These are phyloP conservation scores for Kuraishia piskuri DNA, from an alignment of 805 yeast genomes.

Conservation along the genomic window DNA sequence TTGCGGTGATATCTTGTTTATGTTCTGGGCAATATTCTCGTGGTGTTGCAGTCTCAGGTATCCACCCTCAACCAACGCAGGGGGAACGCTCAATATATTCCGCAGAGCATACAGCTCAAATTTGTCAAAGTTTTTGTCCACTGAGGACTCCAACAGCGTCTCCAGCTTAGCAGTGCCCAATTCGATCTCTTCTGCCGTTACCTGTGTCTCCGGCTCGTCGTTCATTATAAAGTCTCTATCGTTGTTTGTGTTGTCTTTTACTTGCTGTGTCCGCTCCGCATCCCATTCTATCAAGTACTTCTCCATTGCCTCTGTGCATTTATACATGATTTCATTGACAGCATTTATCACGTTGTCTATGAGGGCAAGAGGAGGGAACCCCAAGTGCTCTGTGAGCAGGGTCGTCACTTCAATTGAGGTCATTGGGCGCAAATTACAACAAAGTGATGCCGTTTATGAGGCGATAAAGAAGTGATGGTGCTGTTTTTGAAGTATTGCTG, in stretches of 20 bases:
- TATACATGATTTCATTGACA: conserved; percentile 75
- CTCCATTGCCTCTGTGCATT: conserved; percentile 75
- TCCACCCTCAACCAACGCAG: conserved; percentile 54
- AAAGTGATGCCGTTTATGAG: not conserved
- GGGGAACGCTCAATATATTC: conserved; percentile 67
- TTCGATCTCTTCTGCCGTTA: conserved; percentile 40
- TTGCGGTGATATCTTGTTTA: not conserved
- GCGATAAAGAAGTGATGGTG: not conserved
- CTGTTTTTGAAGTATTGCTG: not conserved
- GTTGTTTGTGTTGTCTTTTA: not conserved
- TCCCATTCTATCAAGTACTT: conserved; percentile 38
- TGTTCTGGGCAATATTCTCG: conserved; percentile 17
- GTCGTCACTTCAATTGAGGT: conserved; percentile 32
- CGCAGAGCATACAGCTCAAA: conserved; percentile 75
- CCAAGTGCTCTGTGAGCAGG: conserved; percentile 77
- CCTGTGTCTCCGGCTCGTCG: conserved; percentile 1
- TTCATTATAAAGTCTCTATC: conserved; percentile 1
- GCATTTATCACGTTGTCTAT: conserved; percentile 86
- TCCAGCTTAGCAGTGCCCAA: conserved; percentile 79
- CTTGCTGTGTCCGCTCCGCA: conserved; percentile 9
- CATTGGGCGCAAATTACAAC: too few species aligned
- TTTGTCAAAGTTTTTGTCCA: conserved; percentile 79
- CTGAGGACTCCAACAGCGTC: conserved; percentile 60
- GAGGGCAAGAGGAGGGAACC: conserved; percentile 72
- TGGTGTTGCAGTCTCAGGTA: conserved; percentile 66